Evolutionary conservation across 2,329 filamentous ascomycete species (phyloP).

Genomic region (Periconia sp.): DNA sequence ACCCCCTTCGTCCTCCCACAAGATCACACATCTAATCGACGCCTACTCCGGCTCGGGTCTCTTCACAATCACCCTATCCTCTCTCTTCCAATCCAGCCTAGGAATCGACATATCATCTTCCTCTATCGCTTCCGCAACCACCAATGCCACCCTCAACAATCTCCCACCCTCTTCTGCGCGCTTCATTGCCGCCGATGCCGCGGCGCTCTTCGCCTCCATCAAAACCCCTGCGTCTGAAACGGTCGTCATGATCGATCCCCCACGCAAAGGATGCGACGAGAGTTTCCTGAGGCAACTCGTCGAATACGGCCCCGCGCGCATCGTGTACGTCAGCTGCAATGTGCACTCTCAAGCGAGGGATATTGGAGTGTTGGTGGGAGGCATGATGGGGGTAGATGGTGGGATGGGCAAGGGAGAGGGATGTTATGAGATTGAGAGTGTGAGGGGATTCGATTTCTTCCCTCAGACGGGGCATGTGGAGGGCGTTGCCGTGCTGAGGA

Average conservation of each 20-base stretch:
- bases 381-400: slow-evolving; percentile 51
- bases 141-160: slow-evolving; percentile 77
- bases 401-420: slow-evolving; percentile 41
- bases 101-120: slow-evolving; percentile 87
- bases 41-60: slow-evolving; percentile 97
- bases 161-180: slow-evolving; percentile 68
- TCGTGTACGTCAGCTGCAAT: slow-evolving; percentile 96
- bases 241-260: slow-evolving; percentile 94
- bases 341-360: slow-evolving; percentile 97
- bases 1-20: slow-evolving; percentile 26
- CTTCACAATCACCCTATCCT: slow-evolving; percentile 91
- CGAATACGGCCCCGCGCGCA: slow-evolving; percentile 71
- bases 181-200: slow-evolving; percentile 89
- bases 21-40: slow-evolving; percentile 85
- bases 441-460: slow-evolving; percentile 96
- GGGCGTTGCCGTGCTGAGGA: slow-evolving; percentile 61
- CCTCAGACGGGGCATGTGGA: slow-evolving; percentile 77
- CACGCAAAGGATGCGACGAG: slow-evolving; percentile 89
- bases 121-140: slow-evolving; percentile 75
- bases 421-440: slow-evolving; percentile 81
- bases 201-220: slow-evolving; percentile 76
- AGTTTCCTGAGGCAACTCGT: slow-evolving; percentile 82
- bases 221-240: slow-evolving; percentile 77
- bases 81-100: slow-evolving; percentile 74
- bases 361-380: slow-evolving; percentile 82